Conservation (phyloP, 2,329 filamentous ascomycete genomes). For the Exutisphaerella laricina region DNA sequence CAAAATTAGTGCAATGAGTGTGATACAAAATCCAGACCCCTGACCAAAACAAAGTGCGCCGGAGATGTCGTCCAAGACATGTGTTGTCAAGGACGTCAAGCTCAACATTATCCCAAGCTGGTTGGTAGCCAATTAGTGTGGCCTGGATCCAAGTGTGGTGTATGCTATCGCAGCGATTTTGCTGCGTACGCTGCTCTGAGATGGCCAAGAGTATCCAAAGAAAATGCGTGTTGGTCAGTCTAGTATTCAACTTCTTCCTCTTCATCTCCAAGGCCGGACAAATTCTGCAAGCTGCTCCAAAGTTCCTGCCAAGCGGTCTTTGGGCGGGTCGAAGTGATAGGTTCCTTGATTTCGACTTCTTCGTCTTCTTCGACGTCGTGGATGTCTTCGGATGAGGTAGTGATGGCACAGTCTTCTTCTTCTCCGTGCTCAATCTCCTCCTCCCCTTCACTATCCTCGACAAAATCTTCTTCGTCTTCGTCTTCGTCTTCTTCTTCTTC, state of each 20-base stretch:
- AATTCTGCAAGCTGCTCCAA: slow-evolving; percentile 29
- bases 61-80: not conserved
- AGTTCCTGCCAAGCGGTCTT: slow-evolving; percentile 34
- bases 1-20: not conserved
- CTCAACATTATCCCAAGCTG: not conserved
- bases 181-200: slow-evolving; percentile 1
- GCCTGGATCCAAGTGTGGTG: no score
- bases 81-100: not conserved
- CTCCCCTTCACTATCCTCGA: slow-evolving; percentile 14
- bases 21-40: not conserved
- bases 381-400: slow-evolving; percentile 18
- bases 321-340: slow-evolving; percentile 8
- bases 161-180: not conserved
- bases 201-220: slow-evolving; percentile 2
- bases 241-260: slow-evolving; percentile 15
- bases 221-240: not conserved
- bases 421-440: slow-evolving; percentile 11
- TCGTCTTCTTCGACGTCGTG: slow-evolving; percentile 15
- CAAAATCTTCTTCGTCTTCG: slow-evolving; percentile 6
- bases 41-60: slow-evolving; percentile 3
- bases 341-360: slow-evolving; percentile 10
- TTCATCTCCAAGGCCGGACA: slow-evolving; percentile 31
- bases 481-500: slow-evolving; percentile 4
- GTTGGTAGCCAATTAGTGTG: not conserved
- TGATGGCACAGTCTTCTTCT: slow-evolving; percentile 28